Evolutionary conservation across 495 filamentous ascomycete species (phyloP).

Genomic region (Diplogelasinospora grovesii): DNA sequence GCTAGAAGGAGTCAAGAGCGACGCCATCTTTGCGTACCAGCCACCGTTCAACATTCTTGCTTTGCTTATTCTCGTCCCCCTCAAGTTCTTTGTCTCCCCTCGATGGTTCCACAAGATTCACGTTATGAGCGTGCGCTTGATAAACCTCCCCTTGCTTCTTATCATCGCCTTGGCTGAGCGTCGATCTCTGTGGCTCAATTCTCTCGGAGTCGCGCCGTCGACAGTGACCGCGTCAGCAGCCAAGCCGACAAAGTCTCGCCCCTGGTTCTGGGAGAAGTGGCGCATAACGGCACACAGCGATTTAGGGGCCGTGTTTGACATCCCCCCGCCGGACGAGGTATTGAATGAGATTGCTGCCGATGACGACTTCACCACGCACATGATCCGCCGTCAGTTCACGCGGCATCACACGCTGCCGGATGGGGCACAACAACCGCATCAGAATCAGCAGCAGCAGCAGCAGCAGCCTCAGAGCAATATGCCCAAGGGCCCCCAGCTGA

Average conservation of each 20-base stretch:
- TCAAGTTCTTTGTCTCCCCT: constrained; percentile 56
- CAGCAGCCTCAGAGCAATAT: constrained; percentile 5
- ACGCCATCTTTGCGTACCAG: constrained; percentile 66
- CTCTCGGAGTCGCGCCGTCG: constrained; percentile 1
- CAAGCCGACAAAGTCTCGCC: constrained; percentile 6
- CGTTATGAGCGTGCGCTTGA: constrained; percentile 52
- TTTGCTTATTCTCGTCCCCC: constrained; percentile 53
- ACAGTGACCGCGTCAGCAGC: constrained; percentile 18
- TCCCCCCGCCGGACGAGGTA: constrained; percentile 55
- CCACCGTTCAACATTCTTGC: constrained; percentile 70
- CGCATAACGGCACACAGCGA: constrained; percentile 55
- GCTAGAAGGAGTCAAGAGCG: constrained; percentile 68
- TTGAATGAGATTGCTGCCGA: constrained; percentile 48
- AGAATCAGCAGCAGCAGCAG: constrained; percentile 2
- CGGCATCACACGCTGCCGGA: constrained; percentile 22
- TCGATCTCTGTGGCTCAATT: constrained; percentile 33
- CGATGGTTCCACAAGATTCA: constrained; percentile 78
- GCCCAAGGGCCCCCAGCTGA: constrained; percentile 6
- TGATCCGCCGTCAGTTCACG: constrained; percentile 43
- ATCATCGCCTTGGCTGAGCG: constrained; percentile 55
- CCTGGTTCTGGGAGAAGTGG: constrained; percentile 40
- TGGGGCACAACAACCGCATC: constrained; percentile 5
- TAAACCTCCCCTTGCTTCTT: constrained; percentile 61
- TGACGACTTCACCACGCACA: constrained; percentile 43
- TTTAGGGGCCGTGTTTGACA: constrained; percentile 60